phyloP scores from a whole-genome alignment of 805 yeast species.

The Candida golubevii region DNA sequence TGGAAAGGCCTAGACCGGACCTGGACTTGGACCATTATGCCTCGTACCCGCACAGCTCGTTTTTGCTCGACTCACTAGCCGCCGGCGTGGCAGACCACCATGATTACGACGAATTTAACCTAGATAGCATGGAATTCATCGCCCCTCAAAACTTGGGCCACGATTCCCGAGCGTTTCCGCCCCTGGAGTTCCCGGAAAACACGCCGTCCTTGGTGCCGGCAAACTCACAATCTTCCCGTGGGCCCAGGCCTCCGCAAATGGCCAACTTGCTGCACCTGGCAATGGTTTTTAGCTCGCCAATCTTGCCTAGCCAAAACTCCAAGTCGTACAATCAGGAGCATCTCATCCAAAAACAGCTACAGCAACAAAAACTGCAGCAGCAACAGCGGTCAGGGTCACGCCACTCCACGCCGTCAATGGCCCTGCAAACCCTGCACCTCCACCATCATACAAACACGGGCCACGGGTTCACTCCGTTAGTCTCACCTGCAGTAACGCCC shows the following conservation, averaged over 20 bases:
- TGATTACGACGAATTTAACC: not conserved
- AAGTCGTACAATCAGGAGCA: constrained; percentile 40
- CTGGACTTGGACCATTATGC: not conserved
- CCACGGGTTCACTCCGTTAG: constrained; percentile 68
- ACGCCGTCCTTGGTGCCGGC: constrained; percentile 15
- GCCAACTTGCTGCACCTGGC: not conserved
- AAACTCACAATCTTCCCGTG: not conserved
- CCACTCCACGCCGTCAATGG: constrained; percentile 12
- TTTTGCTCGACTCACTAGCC: constrained; percentile 13
- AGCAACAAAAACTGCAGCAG: constrained; percentile 1
- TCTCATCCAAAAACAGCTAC: constrained; percentile 31
- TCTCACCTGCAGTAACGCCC: constrained; percentile 74
- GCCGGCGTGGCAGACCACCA: not conserved
- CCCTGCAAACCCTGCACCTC: not conserved
- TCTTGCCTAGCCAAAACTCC: constrained; percentile 40
- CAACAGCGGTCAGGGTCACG: constrained; percentile 9
- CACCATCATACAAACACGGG: constrained; percentile 22
- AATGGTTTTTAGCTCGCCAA: constrained; percentile 25
- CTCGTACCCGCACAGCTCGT: constrained; percentile 1
- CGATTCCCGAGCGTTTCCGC: constrained; percentile 17
- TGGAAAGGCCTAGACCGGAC: too few relatives aligned
- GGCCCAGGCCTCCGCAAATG: not conserved
- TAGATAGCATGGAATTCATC: constrained; percentile 11
- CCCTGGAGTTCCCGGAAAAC: constrained; percentile 16
- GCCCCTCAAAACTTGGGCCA: constrained; percentile 13